These are phyloP conservation scores for Bacidia gigantensis DNA, from an alignment of 495 filamentous ascomycete genomes.

Conservation along the genomic window DNA sequence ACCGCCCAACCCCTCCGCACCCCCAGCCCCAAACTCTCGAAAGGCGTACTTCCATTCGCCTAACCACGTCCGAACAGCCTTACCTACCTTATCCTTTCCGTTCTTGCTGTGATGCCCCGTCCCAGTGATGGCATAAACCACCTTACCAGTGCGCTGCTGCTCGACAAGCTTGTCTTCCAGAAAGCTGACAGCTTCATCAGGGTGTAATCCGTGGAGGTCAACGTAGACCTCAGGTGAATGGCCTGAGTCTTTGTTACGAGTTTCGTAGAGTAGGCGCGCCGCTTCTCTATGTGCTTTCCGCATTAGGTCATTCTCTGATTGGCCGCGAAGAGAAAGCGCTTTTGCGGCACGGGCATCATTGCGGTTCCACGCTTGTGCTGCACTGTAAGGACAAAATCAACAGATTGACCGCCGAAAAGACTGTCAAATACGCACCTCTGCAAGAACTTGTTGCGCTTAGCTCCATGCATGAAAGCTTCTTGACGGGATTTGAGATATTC, in stretches of 20 bases:
- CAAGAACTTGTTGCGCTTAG: slow-evolving; percentile 89
- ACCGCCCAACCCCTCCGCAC: slow-evolving; percentile 56
- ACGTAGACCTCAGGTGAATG: slow-evolving; percentile 67
- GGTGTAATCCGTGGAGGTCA: slow-evolving; percentile 90
- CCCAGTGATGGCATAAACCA: slow-evolving; percentile 90
- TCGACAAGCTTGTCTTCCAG: slow-evolving; percentile 75
- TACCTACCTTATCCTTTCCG: slow-evolving; percentile 96
- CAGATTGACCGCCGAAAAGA: background rate
- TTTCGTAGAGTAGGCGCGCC: slow-evolving; percentile 81
- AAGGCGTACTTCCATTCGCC: slow-evolving; percentile 95
- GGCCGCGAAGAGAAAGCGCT: slow-evolving; percentile 81
- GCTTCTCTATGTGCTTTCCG: slow-evolving; percentile 93
- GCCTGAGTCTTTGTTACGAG: slow-evolving; percentile 65
- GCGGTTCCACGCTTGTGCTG: slow-evolving; percentile 99
- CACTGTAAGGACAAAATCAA: slow-evolving; percentile 36
- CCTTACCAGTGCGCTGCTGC: slow-evolving; percentile 55
- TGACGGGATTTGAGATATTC: slow-evolving; percentile 86
- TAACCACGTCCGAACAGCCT: slow-evolving; percentile 77
- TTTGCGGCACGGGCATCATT: slow-evolving; percentile 95
- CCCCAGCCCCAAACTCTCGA: slow-evolving; percentile 89
- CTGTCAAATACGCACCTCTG: slow-evolving; percentile 51
- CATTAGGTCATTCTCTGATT: slow-evolving; percentile 95
- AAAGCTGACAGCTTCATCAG: slow-evolving; percentile 93
- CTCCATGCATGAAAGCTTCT: slow-evolving; percentile 93
- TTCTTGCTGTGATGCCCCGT: slow-evolving; percentile 97